Conservation (phyloP, 257 asterid species). For the Fraxinus anomala region DNA sequence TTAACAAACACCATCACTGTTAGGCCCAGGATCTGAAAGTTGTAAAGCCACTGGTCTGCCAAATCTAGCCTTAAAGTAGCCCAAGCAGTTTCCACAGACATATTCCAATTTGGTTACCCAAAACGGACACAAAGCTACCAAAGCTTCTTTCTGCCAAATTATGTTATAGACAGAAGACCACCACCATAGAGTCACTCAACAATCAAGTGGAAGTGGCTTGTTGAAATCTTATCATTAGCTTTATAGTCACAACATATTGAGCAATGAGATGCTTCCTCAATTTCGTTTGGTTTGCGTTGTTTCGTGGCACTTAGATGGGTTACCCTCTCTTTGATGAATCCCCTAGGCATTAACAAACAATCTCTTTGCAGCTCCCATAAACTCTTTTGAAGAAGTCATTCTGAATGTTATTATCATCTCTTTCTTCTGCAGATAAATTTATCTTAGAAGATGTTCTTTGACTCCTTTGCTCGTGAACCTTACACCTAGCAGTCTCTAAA, state of each 20-base stretch:
- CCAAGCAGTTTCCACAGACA: too few species aligned
- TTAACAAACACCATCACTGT: background rate
- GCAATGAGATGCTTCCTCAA: background rate
- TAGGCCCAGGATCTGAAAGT: conserved; percentile 16
- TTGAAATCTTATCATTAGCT: background rate
- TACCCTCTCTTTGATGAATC: conserved; percentile 48
- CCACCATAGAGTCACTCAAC: background rate
- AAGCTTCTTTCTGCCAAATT: background rate
- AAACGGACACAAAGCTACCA: conserved; percentile 8
- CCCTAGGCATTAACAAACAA: conserved; percentile 90
- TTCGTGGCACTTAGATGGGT: conserved; percentile 37
- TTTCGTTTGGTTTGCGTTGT: conserved; percentile 33
- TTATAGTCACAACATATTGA: background rate
- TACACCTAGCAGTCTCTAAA: conserved; percentile 30
- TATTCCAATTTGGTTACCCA: too few species aligned
- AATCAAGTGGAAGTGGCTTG: background rate
- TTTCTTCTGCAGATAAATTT: conserved; percentile 34
- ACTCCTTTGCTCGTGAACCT: conserved; percentile 28
- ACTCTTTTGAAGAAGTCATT: conserved; percentile 59
- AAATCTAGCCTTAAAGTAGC: conserved; percentile 1
- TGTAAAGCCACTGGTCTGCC: background rate
- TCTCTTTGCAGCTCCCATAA: conserved; percentile 87
- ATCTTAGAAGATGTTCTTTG: conserved; percentile 17
- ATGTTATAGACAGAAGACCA: background rate
- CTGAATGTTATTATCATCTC: conserved; percentile 28